Evolutionary conservation across 805 yeast species (phyloP), one percentile per base, ranked within the genome.

Genomic region (Candida vaughaniae): DNA sequence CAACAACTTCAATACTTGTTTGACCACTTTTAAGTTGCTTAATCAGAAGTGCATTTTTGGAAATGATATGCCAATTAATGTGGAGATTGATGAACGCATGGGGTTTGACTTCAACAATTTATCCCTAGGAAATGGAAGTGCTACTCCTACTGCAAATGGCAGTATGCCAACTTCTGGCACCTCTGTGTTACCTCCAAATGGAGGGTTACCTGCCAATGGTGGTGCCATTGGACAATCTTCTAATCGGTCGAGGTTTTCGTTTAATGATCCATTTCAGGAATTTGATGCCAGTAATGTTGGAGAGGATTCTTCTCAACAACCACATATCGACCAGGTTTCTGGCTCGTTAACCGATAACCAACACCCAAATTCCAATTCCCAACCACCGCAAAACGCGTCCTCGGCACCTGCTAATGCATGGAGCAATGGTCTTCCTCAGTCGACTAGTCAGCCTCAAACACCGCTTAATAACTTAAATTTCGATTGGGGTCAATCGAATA

Each of bases 211-310:
- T 7, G 15, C n/a, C 12, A 12, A 15, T 16, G 28, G 20, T 5
- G 8, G 16, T 14, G 22, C 6, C 20, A 12, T 16, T 15, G 28
- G 17, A 19, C 5, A 30, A 11, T 20, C 50, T 53, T 22, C 58
- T 56, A 41, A 67, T 58, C 63, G 85, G 47, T 79, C 85, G n/a
- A 69, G 87, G 47, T 81, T 82, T 50, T 66, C 82, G 25, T 82
- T 82, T 53, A 74, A 81, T 46, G 88, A 82, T 52, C 86, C 87
- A 7, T 67, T 67, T 27, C 33, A 41, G 12, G 45, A 40, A 16
- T 32, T 34, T 34, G 25, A 29, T 17, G 22, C n/a, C 4, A 6
- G 25, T 4, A 14, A 18, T 10, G 16, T 16, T 10, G 17, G 7
- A 9, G 11, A 12, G 7, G 19, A 14, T 6, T 11, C 15, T 11